phyloP scores from a whole-genome alignment of 2,329 filamentous ascomycete species.

The Aaosphaeria arxii region DNA sequence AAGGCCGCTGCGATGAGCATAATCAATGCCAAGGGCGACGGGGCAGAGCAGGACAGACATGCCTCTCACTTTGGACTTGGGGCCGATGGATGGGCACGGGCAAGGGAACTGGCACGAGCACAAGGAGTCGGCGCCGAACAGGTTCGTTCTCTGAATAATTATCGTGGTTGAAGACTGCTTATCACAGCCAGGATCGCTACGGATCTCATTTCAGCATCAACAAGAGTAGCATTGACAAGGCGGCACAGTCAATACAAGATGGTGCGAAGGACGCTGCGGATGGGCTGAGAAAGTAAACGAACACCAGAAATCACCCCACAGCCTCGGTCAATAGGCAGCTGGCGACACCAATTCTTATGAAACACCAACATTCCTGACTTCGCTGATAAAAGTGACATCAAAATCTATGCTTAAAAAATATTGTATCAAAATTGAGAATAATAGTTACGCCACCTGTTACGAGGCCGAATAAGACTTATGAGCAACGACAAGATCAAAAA shows the following conservation, averaged over 20 bases:
- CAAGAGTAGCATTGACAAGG: constrained; percentile 15
- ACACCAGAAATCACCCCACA: no score
- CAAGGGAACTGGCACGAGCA: constrained; percentile 22
- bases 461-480: no score
- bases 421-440: no score
- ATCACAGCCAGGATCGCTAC: constrained; percentile 25
- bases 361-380: no score
- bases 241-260: constrained; percentile 25
- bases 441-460: no score
- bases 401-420: no score
- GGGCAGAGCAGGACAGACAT: constrained; percentile 20
- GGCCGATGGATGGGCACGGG: constrained; percentile 25
- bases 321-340: no score
- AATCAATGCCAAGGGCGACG: constrained; percentile 16
- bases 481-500: no score
- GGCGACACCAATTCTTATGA: no score
- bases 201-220: constrained; percentile 26
- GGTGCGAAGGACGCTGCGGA: constrained; percentile 17
- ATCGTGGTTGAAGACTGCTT: not conserved
- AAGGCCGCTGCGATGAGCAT: constrained; percentile 20
- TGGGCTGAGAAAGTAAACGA: not conserved
- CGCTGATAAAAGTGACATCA: no score
- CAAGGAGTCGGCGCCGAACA: constrained; percentile 34
- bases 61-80: constrained; percentile 20
- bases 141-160: constrained; percentile 13